These are phyloP conservation scores for Trypanosoma brucei DNA, from an alignment of 208 protist genomes.

Conservation along the genomic window DNA sequence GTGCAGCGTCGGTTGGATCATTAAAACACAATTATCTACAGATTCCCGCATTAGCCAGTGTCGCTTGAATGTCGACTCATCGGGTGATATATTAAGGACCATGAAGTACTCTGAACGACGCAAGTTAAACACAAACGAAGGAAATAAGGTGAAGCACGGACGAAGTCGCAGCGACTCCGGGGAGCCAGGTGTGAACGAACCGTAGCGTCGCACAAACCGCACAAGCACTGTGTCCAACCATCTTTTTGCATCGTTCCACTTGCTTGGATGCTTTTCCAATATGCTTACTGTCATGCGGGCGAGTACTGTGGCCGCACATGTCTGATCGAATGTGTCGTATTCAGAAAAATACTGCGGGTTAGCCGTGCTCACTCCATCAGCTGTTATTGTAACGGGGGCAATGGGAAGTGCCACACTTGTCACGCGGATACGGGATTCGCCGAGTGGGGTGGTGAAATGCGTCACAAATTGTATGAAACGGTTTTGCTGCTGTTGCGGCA, in stretches of 20 bases:
- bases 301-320: constrained; percentile 75
- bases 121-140: constrained; percentile 99
- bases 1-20: constrained; percentile 98
- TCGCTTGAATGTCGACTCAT: constrained; percentile 97
- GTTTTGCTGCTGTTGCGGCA: constrained; percentile 23
- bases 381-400: constrained; percentile 25
- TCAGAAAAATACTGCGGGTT: constrained; percentile 47
- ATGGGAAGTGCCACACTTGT: constrained; percentile 78
- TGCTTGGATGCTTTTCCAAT: constrained; percentile 55
- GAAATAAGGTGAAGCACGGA: constrained; percentile 94
- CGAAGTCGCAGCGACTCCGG: constrained; percentile 86
- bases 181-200: constrained; percentile 83
- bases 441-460: constrained; percentile 83
- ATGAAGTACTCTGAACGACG: constrained; percentile 96
- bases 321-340: constrained; percentile 93
- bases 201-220: constrained; percentile 94
- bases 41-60: constrained; percentile 95
- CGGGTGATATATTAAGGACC: constrained; percentile 96
- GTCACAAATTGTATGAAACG: constrained; percentile 94
- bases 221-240: constrained; percentile 98
- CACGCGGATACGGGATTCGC: constrained; percentile 82
- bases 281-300: constrained; percentile 73
- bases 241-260: constrained; percentile 92
- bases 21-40: constrained; percentile 91
- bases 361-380: constrained; percentile 3